phyloP scores from a whole-genome alignment of 352 stramenopile species.

The Pythium graminicola region DNA sequence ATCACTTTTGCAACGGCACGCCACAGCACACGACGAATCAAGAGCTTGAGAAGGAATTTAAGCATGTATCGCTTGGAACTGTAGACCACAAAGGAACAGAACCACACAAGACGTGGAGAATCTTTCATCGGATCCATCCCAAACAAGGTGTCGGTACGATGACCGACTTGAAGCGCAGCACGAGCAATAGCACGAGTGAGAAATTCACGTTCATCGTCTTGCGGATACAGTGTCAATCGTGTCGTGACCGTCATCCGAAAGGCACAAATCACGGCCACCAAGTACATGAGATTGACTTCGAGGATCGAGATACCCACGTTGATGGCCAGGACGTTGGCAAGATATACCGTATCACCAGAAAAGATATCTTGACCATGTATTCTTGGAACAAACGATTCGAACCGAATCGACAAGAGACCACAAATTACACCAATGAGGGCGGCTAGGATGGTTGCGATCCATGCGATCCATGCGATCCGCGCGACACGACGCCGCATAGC shows the following conservation, averaged over 20 bases:
- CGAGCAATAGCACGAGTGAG: conserved; percentile 38
- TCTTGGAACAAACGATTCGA: conserved; percentile 2
- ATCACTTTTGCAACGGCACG: conserved; percentile 34
- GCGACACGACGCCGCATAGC: conserved; percentile 3
- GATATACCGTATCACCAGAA: background rate
- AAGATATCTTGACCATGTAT: conserved; percentile 1
- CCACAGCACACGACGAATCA: conserved; percentile 50
- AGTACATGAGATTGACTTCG: conserved; percentile 40
- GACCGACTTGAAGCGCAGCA: conserved; percentile 37
- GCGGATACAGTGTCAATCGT: conserved; percentile 35
- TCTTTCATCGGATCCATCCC: conserved; percentile 46
- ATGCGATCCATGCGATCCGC: conserved; percentile 7
- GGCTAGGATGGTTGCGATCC: background rate
- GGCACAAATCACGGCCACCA: conserved; percentile 30
- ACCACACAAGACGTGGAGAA: conserved; percentile 33
- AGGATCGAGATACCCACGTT: conserved; percentile 45
- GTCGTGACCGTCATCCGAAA: conserved; percentile 42
- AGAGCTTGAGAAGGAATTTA: conserved; percentile 49
- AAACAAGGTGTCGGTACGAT: conserved; percentile 39
- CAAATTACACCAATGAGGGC: background rate
- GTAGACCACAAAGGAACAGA: conserved; percentile 38
- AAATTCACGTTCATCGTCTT: conserved; percentile 47
- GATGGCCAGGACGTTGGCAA: conserved; percentile 12
- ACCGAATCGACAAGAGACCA: conserved; percentile 4
- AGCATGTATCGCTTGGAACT: conserved; percentile 48